Percentiles rank a stretch among this genome's conserved stretches.
Evolutionary conservation across 257 asterid genomes (phyloP).

Genomic region (Solanum sejunctum): DNA sequence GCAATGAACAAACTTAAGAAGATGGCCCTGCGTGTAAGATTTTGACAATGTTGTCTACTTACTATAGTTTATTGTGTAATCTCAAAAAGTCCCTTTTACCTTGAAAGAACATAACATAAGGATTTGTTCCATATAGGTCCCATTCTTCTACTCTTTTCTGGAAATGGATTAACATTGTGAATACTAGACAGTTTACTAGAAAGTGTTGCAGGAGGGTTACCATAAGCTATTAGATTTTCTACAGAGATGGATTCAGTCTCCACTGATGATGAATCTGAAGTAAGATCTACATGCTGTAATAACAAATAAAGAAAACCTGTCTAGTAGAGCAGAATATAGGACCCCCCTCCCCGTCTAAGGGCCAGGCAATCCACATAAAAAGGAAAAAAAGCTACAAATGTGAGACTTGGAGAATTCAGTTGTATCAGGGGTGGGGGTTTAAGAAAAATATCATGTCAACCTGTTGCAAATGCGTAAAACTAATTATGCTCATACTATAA

Average conservation of each 20-base stretch:
- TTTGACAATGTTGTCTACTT: neutral
- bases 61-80: neutral
- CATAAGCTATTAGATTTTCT: neutral
- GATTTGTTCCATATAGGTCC: neutral
- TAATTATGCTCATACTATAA: neutral
- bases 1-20: conserved; percentile 97
- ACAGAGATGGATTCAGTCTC: neutral
- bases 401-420: neutral
- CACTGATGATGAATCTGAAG: neutral
- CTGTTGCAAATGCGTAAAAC: neutral
- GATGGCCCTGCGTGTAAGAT: conserved; percentile 89
- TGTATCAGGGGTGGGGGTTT: neutral
- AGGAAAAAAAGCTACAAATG: neutral
- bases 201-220: neutral
- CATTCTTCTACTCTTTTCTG: neutral
- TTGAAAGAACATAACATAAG: neutral
- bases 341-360: neutral
- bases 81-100: neutral
- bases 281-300: neutral
- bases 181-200: neutral
- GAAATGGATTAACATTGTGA: neutral
- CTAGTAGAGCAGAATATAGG: neutral
- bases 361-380: neutral
- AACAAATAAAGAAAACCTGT: neutral
- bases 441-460: neutral